Conservation (phyloP, 192 early-diverging fungal genomes). For the Rhizophlyctis rosea region DNA sequence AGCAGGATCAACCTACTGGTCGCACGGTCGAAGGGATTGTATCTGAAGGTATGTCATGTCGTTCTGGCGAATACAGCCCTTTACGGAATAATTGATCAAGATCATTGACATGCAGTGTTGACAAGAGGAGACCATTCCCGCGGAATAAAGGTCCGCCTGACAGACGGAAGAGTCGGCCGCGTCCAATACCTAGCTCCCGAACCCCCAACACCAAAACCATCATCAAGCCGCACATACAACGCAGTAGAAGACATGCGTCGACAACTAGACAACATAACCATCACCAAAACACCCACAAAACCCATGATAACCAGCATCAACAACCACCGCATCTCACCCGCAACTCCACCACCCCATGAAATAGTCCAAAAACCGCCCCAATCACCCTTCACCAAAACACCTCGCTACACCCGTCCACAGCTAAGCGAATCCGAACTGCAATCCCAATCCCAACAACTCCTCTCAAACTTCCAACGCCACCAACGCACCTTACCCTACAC, state of each 20-base stretch:
- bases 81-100: background rate
- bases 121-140: constrained; percentile 38
- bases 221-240: no score
- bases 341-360: no score
- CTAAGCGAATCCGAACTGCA: constrained; percentile 1
- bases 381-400: constrained; percentile 13
- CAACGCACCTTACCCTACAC: constrained; percentile 10
- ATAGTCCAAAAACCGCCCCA: no score
- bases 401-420: constrained; percentile 5
- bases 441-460: constrained; percentile 7
- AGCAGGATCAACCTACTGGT: constrained; percentile 42
- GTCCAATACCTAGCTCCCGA: constrained; percentile 27
- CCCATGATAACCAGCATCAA: background rate
- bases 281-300: background rate
- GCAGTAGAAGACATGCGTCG: no score
- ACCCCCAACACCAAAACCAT: background rate
- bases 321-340: background rate
- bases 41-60: constrained; percentile 26
- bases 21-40: constrained; percentile 29
- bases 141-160: constrained; percentile 41
- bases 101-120: constrained; percentile 19
- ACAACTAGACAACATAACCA: no score
- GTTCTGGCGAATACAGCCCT: background rate
- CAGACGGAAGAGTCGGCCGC: constrained; percentile 38
- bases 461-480: constrained; percentile 9